These are phyloP conservation scores for Tricladium varicosporioides DNA, from an alignment of 2,329 filamentous ascomycete genomes.

Conservation along the genomic window DNA sequence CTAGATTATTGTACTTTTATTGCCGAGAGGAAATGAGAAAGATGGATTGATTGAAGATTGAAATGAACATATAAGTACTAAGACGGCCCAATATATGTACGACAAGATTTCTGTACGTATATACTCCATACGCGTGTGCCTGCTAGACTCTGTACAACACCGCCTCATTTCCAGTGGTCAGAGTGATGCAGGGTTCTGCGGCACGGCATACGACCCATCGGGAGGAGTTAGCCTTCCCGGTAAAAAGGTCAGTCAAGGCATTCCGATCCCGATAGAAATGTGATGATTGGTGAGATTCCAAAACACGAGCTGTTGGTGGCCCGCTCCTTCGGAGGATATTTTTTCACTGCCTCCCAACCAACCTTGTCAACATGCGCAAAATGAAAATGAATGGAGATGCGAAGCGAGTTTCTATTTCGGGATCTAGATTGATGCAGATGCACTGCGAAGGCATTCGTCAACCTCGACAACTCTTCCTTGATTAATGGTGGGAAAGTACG, in stretches of 20 bases:
- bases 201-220: not conserved
- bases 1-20: too few relatives aligned
- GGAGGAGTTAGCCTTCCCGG: too few relatives aligned
- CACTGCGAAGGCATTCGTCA: too few relatives aligned
- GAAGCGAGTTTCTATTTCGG: not conserved
- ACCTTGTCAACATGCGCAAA: not conserved
- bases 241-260: too few relatives aligned
- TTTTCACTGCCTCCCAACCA: not conserved
- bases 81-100: not conserved
- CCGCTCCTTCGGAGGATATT: too few relatives aligned
- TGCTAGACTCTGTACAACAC: not conserved
- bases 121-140: not conserved
- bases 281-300: too few relatives aligned
- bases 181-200: not conserved
- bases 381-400: not conserved
- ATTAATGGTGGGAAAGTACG: not conserved
- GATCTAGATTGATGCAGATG: not conserved
- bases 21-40: too few relatives aligned
- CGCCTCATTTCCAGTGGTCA: not conserved
- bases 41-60: too few relatives aligned
- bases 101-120: not conserved
- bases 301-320: too few relatives aligned
- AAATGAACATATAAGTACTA: not conserved
- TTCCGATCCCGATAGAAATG: too few relatives aligned
- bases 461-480: not conserved